Evolutionary conservation across 768 basidiomycete genomes (phyloP).

Genomic region (Pleurotus salmoneostramineus): DNA sequence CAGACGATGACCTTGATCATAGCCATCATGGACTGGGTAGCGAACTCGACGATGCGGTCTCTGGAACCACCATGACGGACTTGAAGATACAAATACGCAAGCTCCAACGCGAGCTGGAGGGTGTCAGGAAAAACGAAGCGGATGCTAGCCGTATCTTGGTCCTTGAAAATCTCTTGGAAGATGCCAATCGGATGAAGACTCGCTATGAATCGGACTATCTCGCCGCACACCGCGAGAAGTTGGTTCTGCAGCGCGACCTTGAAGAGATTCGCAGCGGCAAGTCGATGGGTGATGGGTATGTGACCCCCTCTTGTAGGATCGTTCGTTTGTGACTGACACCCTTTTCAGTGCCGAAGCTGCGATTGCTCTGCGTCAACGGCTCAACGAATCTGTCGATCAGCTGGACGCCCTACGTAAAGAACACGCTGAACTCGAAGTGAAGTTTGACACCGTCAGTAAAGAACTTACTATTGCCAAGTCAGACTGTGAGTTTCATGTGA

Average conservation of each 20-base stretch:
- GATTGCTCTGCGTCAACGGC: slow-evolving; percentile 80
- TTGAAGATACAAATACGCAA: slow-evolving; percentile 84
- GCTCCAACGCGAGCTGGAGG: slow-evolving; percentile 77
- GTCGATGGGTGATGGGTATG: slow-evolving; percentile 76
- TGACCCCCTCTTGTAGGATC: slow-evolving; percentile 3
- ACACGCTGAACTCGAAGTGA: slow-evolving; percentile 69
- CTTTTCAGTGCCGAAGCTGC: slow-evolving; percentile 73
- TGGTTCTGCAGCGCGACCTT: slow-evolving; percentile 74
- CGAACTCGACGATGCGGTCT: slow-evolving; percentile 83
- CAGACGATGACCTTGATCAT: slow-evolving; percentile 43
- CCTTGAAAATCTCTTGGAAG: slow-evolving; percentile 88
- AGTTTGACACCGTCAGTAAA: slow-evolving; percentile 53
- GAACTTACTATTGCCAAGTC: slow-evolving; percentile 84
- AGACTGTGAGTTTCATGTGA: slow-evolving; percentile 53
- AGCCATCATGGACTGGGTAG: slow-evolving; percentile 71
- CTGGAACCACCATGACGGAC: slow-evolving; percentile 87
- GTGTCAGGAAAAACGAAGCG: slow-evolving; percentile 67
- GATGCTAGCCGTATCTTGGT: slow-evolving; percentile 77
- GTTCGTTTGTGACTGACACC: slow-evolving; percentile 1
- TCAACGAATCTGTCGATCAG: slow-evolving; percentile 86
- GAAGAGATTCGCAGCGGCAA: slow-evolving; percentile 92
- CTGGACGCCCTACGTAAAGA: slow-evolving; percentile 67
- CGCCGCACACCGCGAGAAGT: slow-evolving; percentile 75
- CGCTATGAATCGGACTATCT: slow-evolving; percentile 89
- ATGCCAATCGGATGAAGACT: slow-evolving; percentile 86